A percentile compares a stretch with the other conserved stretches of the same genome.
Evolutionary conservation across 345 rosid species (phyloP).

Genomic region (Heritiera littoralis): DNA sequence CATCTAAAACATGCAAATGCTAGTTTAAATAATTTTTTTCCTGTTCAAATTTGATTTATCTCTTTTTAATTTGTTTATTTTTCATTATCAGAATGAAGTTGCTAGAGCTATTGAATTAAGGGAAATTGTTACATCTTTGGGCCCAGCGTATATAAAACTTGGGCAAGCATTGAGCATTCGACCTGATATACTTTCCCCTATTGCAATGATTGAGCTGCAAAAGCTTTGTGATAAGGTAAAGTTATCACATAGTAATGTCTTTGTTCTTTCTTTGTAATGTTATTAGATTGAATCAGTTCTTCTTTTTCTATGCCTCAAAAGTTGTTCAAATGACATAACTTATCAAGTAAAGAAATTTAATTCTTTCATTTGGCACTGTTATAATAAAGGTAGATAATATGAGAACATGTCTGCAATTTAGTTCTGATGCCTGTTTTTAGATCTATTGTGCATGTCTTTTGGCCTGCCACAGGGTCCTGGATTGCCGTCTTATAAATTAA

Average conservation of each 20-base stretch:
- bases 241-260: constrained; percentile 7
- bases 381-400: neutral
- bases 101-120: constrained; percentile 93
- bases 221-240: constrained; percentile 97
- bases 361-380: neutral
- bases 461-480: neutral
- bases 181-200: constrained; percentile 93
- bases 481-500: neutral
- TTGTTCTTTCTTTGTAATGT: neutral
- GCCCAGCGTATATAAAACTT: constrained; percentile 96
- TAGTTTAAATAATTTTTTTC: neutral
- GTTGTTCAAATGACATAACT: neutral
- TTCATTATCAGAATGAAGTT: constrained; percentile 78
- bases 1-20: neutral
- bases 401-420: neutral
- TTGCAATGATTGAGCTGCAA: constrained; percentile 91
- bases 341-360: constrained; percentile 6
- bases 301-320: neutral
- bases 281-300: neutral
- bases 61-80: constrained; percentile 12
- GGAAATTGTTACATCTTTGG: constrained; percentile 96
- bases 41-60: neutral
- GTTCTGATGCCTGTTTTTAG: neutral
- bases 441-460: neutral
- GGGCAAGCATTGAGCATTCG: constrained; percentile 99